Evolutionary conservation across 2,329 filamentous ascomycete species (phyloP).

Genomic region (Colletotrichum ledebouriae): DNA sequence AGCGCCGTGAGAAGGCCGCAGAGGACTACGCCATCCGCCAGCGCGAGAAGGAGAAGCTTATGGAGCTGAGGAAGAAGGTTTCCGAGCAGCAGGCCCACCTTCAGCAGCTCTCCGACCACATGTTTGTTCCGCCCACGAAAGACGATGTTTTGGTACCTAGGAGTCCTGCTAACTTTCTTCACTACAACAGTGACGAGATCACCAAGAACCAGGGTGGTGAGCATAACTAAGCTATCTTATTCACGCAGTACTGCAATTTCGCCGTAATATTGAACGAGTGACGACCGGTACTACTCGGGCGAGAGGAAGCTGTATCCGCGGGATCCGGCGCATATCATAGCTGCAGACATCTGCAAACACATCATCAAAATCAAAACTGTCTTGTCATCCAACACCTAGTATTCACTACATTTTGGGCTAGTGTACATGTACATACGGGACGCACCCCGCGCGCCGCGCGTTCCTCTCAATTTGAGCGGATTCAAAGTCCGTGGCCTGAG

Average conservation of each 20-base stretch:
- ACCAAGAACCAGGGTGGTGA: slow-evolving; percentile 80
- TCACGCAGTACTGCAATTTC: neutral
- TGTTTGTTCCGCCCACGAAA: slow-evolving; percentile 68
- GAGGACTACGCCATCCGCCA: slow-evolving; percentile 88
- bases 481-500: slow-evolving; percentile 16
- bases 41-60: slow-evolving; percentile 92
- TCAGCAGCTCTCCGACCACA: slow-evolving; percentile 86
- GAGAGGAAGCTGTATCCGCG: slow-evolving; percentile 30
- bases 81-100: slow-evolving; percentile 85
- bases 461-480: slow-evolving; percentile 39
- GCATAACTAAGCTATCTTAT: slow-evolving; percentile 62
- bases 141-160: neutral
- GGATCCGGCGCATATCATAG: slow-evolving; percentile 13
- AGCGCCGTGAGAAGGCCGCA: slow-evolving; percentile 87
- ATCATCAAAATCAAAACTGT: slow-evolving; percentile 36
- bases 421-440: slow-evolving; percentile 55
- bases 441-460: slow-evolving; percentile 26
- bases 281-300: slow-evolving; percentile 6
- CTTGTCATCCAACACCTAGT: slow-evolving; percentile 17
- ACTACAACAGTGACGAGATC: slow-evolving; percentile 75
- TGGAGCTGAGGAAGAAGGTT: slow-evolving; percentile 80
- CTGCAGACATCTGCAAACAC: slow-evolving; percentile 4
- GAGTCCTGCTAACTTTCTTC: slow-evolving; percentile 1
- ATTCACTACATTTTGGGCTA: slow-evolving; percentile 49
- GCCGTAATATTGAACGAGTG: neutral